A percentile compares a stretch with the other conserved stretches of the same genome.
phyloP scores from a whole-genome alignment of 1,284 basidiomycete genomes.

The Ustilago sp. region DNA sequence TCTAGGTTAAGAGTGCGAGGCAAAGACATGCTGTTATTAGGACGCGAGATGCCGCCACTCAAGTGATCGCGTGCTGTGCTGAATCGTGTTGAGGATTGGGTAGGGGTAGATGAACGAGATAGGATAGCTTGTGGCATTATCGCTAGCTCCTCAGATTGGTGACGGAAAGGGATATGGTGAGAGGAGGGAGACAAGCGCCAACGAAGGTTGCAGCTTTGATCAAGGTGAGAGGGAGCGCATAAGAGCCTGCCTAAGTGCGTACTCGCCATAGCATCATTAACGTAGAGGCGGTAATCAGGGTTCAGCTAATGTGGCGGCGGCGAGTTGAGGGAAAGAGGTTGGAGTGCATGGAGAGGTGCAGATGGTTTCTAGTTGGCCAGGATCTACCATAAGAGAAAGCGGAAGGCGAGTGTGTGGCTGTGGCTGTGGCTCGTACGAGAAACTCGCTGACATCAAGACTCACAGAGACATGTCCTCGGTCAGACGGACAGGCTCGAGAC shows the following conservation, averaged over 20 bases:
- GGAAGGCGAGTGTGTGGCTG: not conserved
- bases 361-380: slow-evolving; percentile 3
- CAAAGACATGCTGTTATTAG: slow-evolving; percentile 34
- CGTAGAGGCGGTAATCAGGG: not conserved
- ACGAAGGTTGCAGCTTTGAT: not conserved
- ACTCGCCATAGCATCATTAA: not conserved
- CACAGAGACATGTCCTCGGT: slow-evolving; percentile 44
- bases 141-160: slow-evolving; percentile 6
- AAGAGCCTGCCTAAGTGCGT: slow-evolving; percentile 15
- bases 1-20: slow-evolving; percentile 25
- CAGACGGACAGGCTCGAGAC: not conserved
- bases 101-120: slow-evolving; percentile 2
- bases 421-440: slow-evolving; percentile 2
- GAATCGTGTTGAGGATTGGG: slow-evolving; percentile 8
- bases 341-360: slow-evolving; percentile 6
- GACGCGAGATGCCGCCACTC: slow-evolving; percentile 26
- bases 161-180: not conserved
- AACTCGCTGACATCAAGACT: slow-evolving; percentile 25
- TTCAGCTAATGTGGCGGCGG: not conserved
- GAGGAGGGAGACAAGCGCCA: not conserved
- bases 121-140: slow-evolving; percentile 33
- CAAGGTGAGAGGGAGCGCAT: slow-evolving; percentile 6
- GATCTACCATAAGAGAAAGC: slow-evolving; percentile 23
- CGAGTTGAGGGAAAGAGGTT: slow-evolving; percentile 2
- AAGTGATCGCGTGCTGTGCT: slow-evolving; percentile 22